A percentile compares a stretch with the other conserved stretches of the same genome.
phyloP scores from a whole-genome alignment of 1,284 basidiomycete genomes.

The Apiotrichum siamense region DNA sequence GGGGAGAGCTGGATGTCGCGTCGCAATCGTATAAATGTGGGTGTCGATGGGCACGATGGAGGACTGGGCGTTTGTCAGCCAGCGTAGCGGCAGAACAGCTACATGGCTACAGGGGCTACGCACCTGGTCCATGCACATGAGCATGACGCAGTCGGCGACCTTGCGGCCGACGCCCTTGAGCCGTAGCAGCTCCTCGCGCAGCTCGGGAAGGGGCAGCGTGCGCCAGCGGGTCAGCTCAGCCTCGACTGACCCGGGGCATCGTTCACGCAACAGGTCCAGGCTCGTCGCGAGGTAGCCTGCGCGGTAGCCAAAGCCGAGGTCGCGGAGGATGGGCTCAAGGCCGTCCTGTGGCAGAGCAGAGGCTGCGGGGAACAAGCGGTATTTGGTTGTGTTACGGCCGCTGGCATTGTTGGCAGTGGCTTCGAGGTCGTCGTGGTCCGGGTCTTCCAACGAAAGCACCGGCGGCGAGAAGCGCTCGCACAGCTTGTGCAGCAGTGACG shows the following conservation, averaged over 20 bases:
- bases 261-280: slow-evolving; percentile 60
- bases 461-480: slow-evolving; percentile 63
- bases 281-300: slow-evolving; percentile 83
- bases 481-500: slow-evolving; percentile 72
- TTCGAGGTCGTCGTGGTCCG: slow-evolving; percentile 5
- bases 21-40: slow-evolving; percentile 79
- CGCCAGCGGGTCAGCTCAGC: slow-evolving; percentile 24
- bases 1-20: slow-evolving; percentile 71
- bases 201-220: slow-evolving; percentile 14
- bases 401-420: no score
- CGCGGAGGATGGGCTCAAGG: slow-evolving; percentile 64
- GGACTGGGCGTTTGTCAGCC: slow-evolving; percentile 50
- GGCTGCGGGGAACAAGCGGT: slow-evolving; percentile 79
- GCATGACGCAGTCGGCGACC: slow-evolving; percentile 86
- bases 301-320: slow-evolving; percentile 91
- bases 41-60: slow-evolving; percentile 88
- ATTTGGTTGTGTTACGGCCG: no score
- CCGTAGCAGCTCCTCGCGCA: slow-evolving; percentile 64
- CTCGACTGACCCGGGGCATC: slow-evolving; percentile 12
- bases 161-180: slow-evolving; percentile 91
- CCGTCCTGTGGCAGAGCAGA: slow-evolving; percentile 58
- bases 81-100: not conserved
- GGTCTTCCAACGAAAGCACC: slow-evolving; percentile 48
- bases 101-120: no score
- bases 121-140: slow-evolving; percentile 96